A percentile compares a stretch with the other conserved stretches of the same genome.
Conservation (phyloP, 495 filamentous ascomycete genomes). For the Pseudotulostoma volvatum region DNA sequence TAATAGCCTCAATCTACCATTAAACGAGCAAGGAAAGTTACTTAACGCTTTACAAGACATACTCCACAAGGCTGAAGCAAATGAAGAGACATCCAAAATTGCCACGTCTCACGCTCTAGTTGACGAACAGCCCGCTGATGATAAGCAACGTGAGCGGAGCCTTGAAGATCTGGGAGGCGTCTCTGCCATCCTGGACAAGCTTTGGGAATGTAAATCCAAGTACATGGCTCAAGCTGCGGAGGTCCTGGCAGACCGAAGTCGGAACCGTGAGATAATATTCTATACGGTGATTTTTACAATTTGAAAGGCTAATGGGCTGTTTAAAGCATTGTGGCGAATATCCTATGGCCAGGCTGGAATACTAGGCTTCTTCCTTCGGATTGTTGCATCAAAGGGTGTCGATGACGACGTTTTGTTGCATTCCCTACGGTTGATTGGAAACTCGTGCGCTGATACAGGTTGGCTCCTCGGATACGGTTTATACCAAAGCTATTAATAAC, state of each 20-base stretch:
- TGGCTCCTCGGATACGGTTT: background rate
- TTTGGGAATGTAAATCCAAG: conserved; percentile 22
- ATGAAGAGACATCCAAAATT: conserved; percentile 9
- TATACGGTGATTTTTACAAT: too few species aligned
- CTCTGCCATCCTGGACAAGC: conserved; percentile 13
- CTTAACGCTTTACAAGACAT: conserved; percentile 12
- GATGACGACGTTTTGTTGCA: conserved; percentile 30
- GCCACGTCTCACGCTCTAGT: conserved; percentile 13
- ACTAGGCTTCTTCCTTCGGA: conserved; percentile 44
- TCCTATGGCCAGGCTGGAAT: conserved; percentile 53
- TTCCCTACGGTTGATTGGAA: conserved; percentile 53
- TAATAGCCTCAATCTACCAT: conserved; percentile 3
- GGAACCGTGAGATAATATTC: conserved; percentile 41
- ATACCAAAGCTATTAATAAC: conserved; percentile 7
- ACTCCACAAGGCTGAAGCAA: conserved; percentile 11
- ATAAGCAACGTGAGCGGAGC: too few species aligned
- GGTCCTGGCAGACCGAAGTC: conserved; percentile 46
- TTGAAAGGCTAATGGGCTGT: too few species aligned
- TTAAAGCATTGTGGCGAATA: conserved; percentile 44
- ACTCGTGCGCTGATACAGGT: conserved; percentile 72
- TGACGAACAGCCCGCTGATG: too few species aligned
- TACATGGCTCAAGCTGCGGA: conserved; percentile 38
- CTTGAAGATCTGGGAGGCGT: conserved; percentile 13
- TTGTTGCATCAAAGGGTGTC: conserved; percentile 27
- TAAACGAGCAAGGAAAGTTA: conserved; percentile 16